Evolutionary conservation across 1,284 basidiomycete species (phyloP).

Genomic region (Jaminaea rosea): DNA sequence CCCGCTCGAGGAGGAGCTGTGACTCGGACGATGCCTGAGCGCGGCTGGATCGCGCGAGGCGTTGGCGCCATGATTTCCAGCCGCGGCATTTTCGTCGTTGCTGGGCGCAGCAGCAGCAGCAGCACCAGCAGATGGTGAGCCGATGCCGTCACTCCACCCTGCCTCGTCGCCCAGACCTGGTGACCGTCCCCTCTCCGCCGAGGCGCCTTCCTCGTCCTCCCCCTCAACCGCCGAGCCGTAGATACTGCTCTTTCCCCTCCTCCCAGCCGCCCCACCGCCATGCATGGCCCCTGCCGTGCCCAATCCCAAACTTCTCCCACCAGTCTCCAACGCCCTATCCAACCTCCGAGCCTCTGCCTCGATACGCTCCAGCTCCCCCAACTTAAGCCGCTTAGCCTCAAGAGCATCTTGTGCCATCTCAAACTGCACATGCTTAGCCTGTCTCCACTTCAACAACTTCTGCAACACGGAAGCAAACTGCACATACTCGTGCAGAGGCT

Average conservation of each 20-base stretch:
- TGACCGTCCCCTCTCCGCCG: no score
- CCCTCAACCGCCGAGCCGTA: background rate
- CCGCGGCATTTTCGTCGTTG: background rate
- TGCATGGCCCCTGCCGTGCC: background rate
- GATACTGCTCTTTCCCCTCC: slow-evolving; percentile 3
- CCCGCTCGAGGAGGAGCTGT: slow-evolving; percentile 2
- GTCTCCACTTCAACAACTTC: slow-evolving; percentile 82
- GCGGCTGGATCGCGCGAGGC: background rate
- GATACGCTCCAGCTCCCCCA: slow-evolving; percentile 83
- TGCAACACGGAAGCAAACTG: slow-evolving; percentile 94
- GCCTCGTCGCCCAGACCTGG: background rate
- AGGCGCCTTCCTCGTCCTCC: background rate
- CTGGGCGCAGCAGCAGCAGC: background rate
- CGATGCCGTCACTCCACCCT: no score
- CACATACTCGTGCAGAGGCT: slow-evolving; percentile 88
- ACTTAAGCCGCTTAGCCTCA: slow-evolving; percentile 72
- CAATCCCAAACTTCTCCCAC: slow-evolving; percentile 21
- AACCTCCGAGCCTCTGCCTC: slow-evolving; percentile 82
- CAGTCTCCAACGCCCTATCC: slow-evolving; percentile 65
- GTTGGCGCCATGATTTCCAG: background rate
- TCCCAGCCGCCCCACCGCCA: no score
- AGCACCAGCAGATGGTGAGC: background rate
- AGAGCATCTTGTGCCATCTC: slow-evolving; percentile 90
- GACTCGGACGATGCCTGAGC: background rate
- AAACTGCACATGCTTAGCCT: slow-evolving; percentile 95